A percentile compares a stretch with the other conserved stretches of the same genome.
phyloP scores from a whole-genome alignment of 441 rosid genomes.

The Populus trichocarpa region DNA sequence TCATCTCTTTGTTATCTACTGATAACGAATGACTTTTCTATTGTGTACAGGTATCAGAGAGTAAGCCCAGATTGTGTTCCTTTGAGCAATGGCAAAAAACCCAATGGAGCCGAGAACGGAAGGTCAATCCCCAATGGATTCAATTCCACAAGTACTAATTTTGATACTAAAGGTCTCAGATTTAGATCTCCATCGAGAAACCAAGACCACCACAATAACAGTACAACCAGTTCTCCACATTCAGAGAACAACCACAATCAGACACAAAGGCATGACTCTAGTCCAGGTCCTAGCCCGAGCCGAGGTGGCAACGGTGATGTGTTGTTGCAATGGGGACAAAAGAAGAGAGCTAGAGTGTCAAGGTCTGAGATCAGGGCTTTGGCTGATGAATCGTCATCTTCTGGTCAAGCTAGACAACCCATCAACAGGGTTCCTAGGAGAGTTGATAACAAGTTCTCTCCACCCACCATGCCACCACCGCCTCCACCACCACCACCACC shows the following conservation, averaged over 20 bases:
- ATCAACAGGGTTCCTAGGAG: conserved; percentile 29
- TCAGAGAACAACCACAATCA: conserved; percentile 13
- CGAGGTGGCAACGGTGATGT: conserved; percentile 28
- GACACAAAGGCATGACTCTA: conserved; percentile 12
- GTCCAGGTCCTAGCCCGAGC: conserved; percentile 6
- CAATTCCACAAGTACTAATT: conserved; percentile 2
- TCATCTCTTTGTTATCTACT: background rate
- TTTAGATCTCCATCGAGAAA: conserved; percentile 47
- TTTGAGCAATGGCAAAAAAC: conserved; percentile 41
- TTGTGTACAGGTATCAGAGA: conserved; percentile 49
- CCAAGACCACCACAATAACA: conserved; percentile 25
- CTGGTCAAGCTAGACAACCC: conserved; percentile 22
- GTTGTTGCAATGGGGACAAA: conserved; percentile 63
- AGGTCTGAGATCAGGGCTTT: conserved; percentile 42
- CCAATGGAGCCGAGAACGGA: conserved; percentile 24
- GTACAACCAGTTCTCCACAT: conserved; percentile 14
- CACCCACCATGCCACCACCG: conserved; percentile 36
- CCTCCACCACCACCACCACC: conserved; percentile 13
- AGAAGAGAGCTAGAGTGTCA: conserved; percentile 55
- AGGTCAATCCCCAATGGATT: conserved; percentile 16
- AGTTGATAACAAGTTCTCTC: conserved; percentile 15
- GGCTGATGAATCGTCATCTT: conserved; percentile 30
- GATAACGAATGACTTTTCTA: background rate
- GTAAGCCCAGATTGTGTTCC: conserved; percentile 56
- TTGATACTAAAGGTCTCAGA: conserved; percentile 36